Evolutionary conservation across 169 alveolate genomes (phyloP).

Genomic region (Plasmodium blacklocki): DNA sequence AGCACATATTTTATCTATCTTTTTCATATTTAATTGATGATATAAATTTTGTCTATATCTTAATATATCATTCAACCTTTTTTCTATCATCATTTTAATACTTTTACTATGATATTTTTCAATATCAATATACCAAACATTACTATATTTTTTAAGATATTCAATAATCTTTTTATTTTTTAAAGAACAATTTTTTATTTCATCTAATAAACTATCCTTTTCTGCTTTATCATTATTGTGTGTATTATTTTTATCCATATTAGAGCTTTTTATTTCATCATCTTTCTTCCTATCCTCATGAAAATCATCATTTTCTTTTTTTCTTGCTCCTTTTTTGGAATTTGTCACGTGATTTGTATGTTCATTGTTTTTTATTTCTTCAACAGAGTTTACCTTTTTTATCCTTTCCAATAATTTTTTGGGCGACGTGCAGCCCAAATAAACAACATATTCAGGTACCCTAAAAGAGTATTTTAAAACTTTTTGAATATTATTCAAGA

Average conservation of each 20-base stretch:
- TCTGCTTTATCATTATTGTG: not conserved
- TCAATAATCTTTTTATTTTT: slow-evolving; percentile 20
- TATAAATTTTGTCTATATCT: slow-evolving; percentile 43
- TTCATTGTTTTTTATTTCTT: not conserved
- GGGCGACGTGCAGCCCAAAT: slow-evolving; percentile 18
- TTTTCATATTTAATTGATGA: slow-evolving; percentile 42
- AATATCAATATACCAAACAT: slow-evolving; percentile 40
- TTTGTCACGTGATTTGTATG: not conserved
- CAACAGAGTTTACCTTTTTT: not conserved
- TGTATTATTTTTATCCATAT: no score
- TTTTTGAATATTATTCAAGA: slow-evolving; percentile 36
- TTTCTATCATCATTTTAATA: slow-evolving; percentile 29
- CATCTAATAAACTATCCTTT: slow-evolving; percentile 6
- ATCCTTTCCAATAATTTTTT: not conserved
- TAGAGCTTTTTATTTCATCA: no score
- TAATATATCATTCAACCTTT: slow-evolving; percentile 10
- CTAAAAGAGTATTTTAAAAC: slow-evolving; percentile 57
- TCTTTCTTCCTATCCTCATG: not conserved
- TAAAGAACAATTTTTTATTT: slow-evolving; percentile 26
- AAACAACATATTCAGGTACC: slow-evolving; percentile 46
- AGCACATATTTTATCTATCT: slow-evolving; percentile 71
- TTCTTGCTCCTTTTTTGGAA: not conserved
- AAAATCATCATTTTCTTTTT: not conserved
- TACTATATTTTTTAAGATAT: slow-evolving; percentile 15
- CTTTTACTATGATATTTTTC: slow-evolving; percentile 21